phyloP scores from a whole-genome alignment of 108 stramenopile species.

The Cyclotella cryptica region DNA sequence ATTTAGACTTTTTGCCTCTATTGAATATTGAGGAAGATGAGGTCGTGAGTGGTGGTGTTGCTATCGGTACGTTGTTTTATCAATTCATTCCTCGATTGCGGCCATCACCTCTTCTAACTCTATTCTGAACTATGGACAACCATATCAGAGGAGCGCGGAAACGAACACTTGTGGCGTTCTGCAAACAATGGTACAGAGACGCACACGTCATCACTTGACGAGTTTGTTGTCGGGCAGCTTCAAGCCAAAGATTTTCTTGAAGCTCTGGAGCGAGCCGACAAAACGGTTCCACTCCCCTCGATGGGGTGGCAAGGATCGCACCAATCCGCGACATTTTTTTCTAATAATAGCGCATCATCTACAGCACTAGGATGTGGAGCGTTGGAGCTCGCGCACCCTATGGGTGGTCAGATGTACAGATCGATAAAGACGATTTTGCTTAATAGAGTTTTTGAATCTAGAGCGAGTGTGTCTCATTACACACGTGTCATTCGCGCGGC shows the following conservation, averaged over 20 bases:
- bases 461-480: constrained; percentile 80
- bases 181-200: constrained; percentile 89
- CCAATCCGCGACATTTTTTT: constrained; percentile 75
- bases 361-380: constrained; percentile 87
- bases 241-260: constrained; percentile 71
- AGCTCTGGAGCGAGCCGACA: constrained; percentile 75
- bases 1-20: constrained; percentile 85
- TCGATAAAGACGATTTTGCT: constrained; percentile 74
- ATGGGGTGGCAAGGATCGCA: constrained; percentile 88
- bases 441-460: constrained; percentile 66
- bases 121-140: background rate
- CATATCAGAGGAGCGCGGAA: constrained; percentile 77
- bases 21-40: constrained; percentile 87
- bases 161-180: constrained; percentile 86
- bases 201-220: constrained; percentile 83
- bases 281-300: constrained; percentile 68
- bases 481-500: constrained; percentile 80
- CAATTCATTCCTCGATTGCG: background rate
- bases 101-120: background rate
- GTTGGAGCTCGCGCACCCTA: constrained; percentile 81
- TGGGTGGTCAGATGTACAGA: constrained; percentile 83
- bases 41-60: constrained; percentile 63
- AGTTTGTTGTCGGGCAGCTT: constrained; percentile 82
- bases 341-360: constrained; percentile 81
- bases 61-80: constrained; percentile 46